phyloP scores from a whole-genome alignment of 495 filamentous ascomycete species.

The Tetracladium setigerum region DNA sequence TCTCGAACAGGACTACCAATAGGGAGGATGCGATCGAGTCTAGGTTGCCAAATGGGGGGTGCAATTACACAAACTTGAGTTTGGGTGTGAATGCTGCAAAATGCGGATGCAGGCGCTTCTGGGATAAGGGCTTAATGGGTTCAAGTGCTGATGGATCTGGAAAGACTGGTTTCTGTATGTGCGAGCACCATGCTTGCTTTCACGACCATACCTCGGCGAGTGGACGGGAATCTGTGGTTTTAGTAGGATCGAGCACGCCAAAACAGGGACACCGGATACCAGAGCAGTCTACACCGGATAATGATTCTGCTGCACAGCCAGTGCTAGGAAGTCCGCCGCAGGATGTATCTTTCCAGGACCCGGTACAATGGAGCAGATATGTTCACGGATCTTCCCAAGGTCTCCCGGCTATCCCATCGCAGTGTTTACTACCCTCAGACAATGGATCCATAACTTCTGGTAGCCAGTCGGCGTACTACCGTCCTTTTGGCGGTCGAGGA shows the following conservation, averaged over 20 bases:
- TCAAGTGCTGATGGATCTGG: constrained; percentile 20
- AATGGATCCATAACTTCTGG: constrained; percentile 28
- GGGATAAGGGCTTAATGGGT: constrained; percentile 32
- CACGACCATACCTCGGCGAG: constrained; percentile 34
- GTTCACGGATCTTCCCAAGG: constrained; percentile 27
- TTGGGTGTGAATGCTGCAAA: constrained; percentile 33
- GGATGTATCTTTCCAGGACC: constrained; percentile 31
- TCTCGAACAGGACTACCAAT: constrained; percentile 43
- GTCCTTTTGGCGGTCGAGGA: constrained; percentile 33
- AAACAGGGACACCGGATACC: constrained; percentile 22
- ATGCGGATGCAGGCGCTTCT: constrained; percentile 64
- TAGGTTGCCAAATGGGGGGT: constrained; percentile 45
- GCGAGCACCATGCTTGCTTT: constrained; percentile 66
- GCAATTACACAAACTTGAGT: constrained; percentile 52
- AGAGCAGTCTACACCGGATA: constrained; percentile 23
- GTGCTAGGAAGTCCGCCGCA: constrained; percentile 13
- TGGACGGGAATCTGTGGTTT: constrained; percentile 1
- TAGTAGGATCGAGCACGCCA: background rate
- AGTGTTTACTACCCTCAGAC: constrained; percentile 40
- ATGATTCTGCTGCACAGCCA: background rate
- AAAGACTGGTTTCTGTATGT: constrained; percentile 49
- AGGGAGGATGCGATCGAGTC: constrained; percentile 24
- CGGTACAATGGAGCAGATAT: constrained; percentile 37
- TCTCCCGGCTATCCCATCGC: constrained; percentile 42
- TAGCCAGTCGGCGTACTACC: constrained; percentile 34